phyloP scores from a whole-genome alignment of 371 early-diverging fungal species.

The Nematocida ausubeli region DNA sequence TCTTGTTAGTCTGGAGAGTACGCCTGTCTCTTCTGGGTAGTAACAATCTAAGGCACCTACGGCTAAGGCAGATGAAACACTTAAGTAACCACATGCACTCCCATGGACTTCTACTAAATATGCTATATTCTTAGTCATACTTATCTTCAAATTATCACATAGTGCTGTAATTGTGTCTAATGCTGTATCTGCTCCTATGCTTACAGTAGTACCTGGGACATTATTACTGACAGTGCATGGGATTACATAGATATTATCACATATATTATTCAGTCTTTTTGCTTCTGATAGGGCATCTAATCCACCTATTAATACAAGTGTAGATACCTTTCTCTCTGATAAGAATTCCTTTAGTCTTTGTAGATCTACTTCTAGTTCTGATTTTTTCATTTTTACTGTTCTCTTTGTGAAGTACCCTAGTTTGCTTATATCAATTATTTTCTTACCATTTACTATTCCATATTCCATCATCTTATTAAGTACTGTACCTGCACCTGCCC shows the following conservation, averaged over 20 bases:
- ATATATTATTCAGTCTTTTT: constrained; percentile 11
- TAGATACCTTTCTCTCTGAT: background rate
- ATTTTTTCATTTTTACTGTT: constrained; percentile 16
- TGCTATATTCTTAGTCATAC: constrained; percentile 80
- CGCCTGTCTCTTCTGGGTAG: constrained; percentile 72
- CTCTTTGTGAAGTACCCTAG: background rate
- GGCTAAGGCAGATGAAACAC: constrained; percentile 79
- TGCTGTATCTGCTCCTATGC: constrained; percentile 90
- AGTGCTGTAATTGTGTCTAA: constrained; percentile 85
- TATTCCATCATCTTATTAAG: background rate
- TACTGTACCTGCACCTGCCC: background rate
- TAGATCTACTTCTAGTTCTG: constrained; percentile 5
- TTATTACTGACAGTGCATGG: constrained; percentile 95
- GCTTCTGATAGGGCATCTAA: constrained; percentile 44
- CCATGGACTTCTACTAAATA: constrained; percentile 96
- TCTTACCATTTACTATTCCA: background rate
- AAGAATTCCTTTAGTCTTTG: constrained; percentile 7
- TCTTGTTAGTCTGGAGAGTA: constrained; percentile 57
- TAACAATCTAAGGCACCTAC: constrained; percentile 85
- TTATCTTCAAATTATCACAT: constrained; percentile 84
- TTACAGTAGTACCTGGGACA: constrained; percentile 90
- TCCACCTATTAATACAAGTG: constrained; percentile 41
- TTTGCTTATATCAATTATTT: background rate
- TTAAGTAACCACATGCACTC: constrained; percentile 86
- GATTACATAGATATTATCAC: constrained; percentile 70